phyloP scores from a whole-genome alignment of 2,329 filamentous ascomycete species.

The Amylocarpus encephaloides region DNA sequence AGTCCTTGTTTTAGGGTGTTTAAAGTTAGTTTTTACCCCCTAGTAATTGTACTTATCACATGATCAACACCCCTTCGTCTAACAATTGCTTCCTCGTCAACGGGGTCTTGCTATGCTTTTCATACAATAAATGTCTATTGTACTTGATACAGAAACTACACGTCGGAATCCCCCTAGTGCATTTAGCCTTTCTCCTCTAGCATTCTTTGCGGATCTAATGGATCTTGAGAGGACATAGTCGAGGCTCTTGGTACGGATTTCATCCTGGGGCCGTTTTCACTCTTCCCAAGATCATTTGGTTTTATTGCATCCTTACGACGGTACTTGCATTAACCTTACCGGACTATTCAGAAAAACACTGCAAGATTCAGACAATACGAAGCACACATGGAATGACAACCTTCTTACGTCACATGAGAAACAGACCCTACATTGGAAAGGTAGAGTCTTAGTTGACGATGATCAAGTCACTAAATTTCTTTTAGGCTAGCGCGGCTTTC shows the following conservation, averaged over 20 bases:
- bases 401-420: background rate
- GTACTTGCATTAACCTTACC: conserved; percentile 5
- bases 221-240: background rate
- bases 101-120: conserved; percentile 8
- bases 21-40: too few species aligned
- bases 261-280: background rate
- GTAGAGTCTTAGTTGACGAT: background rate
- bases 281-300: conserved; percentile 4
- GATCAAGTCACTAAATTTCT: background rate
- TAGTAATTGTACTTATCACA: too few species aligned
- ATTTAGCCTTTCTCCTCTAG: conserved; percentile 4
- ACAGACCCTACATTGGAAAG: conserved; percentile 1
- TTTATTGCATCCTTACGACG: conserved; percentile 5
- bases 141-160: conserved; percentile 7
- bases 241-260: background rate
- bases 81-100: conserved; percentile 6
- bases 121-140: conserved; percentile 5
- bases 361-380: too few species aligned
- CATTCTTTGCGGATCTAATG: conserved; percentile 5
- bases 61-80: too few species aligned
- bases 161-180: conserved; percentile 3
- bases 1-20: too few species aligned
- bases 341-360: background rate
- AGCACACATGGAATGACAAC: background rate
- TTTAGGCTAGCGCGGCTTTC: too few species aligned